Evolutionary conservation across 2,329 filamentous ascomycete genomes (phyloP).

Genomic region (Penicillium crustosum): DNA sequence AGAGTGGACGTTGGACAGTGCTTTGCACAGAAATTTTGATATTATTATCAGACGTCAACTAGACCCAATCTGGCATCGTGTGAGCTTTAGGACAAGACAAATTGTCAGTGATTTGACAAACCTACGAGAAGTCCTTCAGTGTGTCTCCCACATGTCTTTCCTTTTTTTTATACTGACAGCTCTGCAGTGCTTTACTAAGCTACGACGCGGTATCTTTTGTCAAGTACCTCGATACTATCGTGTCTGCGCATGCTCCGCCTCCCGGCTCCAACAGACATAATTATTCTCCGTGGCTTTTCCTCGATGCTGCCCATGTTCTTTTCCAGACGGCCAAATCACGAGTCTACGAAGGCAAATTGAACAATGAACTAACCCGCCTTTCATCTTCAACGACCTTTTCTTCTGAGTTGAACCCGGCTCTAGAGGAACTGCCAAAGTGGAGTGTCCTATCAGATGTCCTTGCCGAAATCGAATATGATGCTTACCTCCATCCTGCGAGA

Average conservation of each 20-base stretch:
- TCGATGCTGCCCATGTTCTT: constrained; percentile 91
- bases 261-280: constrained; percentile 84
- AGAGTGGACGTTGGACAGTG: constrained; percentile 94
- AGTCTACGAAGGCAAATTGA: constrained; percentile 76
- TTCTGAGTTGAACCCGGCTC: constrained; percentile 70
- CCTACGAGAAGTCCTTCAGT: constrained; percentile 77
- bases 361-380: constrained; percentile 51
- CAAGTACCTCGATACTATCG: constrained; percentile 89
- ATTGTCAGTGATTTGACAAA: constrained; percentile 88
- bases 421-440: constrained; percentile 98
- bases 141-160: constrained; percentile 25
- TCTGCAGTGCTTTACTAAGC: constrained; percentile 63
- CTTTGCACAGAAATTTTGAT: constrained; percentile 89
- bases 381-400: constrained; percentile 51
- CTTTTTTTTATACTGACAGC: constrained; percentile 14
- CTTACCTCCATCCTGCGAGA: constrained; percentile 76
- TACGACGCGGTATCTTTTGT: constrained; percentile 91
- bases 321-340: constrained; percentile 86
- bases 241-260: constrained; percentile 84
- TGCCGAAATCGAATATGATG: constrained; percentile 87
- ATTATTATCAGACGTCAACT: constrained; percentile 82
- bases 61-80: constrained; percentile 95
- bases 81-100: constrained; percentile 91
- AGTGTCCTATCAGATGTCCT: constrained; percentile 81
- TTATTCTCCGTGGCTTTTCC: constrained; percentile 92